A percentile compares a stretch with the other conserved stretches of the same genome.
Conservation (phyloP, 2,329 filamentous ascomycete genomes). For the Harringtonia aguacate region DNA sequence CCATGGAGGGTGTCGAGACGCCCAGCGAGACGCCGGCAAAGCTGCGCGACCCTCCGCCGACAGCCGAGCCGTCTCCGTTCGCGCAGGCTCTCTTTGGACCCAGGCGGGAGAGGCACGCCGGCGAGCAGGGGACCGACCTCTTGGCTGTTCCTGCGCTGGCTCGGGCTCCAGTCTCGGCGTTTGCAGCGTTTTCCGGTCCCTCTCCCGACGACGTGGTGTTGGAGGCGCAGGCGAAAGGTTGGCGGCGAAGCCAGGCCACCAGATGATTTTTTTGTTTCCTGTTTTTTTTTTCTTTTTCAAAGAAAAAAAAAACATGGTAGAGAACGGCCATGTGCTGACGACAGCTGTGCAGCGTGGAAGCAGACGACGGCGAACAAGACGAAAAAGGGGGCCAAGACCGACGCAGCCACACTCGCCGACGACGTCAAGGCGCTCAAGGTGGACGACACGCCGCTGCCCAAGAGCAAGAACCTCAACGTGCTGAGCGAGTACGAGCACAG, state of each 20-base stretch:
- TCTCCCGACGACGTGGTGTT: constrained; percentile 88
- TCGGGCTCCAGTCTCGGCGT: constrained; percentile 29
- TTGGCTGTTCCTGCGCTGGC: constrained; percentile 39
- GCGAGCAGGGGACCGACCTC: constrained; percentile 16
- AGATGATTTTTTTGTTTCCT: constrained; percentile 16
- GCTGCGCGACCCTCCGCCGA: constrained; percentile 6
- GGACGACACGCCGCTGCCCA: constrained; percentile 44
- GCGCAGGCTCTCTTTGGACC: constrained; percentile 41
- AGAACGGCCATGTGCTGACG: constrained; percentile 14
- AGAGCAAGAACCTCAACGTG: constrained; percentile 76
- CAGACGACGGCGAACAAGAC: constrained; percentile 23
- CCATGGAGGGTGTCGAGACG: not conserved
- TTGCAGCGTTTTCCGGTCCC: constrained; percentile 63
- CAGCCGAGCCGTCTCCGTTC: constrained; percentile 41
- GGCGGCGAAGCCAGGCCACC: constrained; percentile 44
- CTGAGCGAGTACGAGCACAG: constrained; percentile 67
- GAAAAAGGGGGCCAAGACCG: constrained; percentile 23
- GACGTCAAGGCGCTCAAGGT: constrained; percentile 28
- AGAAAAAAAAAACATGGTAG: not conserved
- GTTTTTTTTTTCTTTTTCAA: not conserved
- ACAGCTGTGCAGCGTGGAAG: constrained; percentile 40
- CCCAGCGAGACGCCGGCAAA: not conserved
- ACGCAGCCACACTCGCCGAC: constrained; percentile 20
- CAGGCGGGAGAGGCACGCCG: constrained; percentile 12
- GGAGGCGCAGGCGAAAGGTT: constrained; percentile 83